These are phyloP conservation scores for Saccharomyces kudriavzevii DNA, from an alignment of 805 yeast genomes.

Conservation along the genomic window DNA sequence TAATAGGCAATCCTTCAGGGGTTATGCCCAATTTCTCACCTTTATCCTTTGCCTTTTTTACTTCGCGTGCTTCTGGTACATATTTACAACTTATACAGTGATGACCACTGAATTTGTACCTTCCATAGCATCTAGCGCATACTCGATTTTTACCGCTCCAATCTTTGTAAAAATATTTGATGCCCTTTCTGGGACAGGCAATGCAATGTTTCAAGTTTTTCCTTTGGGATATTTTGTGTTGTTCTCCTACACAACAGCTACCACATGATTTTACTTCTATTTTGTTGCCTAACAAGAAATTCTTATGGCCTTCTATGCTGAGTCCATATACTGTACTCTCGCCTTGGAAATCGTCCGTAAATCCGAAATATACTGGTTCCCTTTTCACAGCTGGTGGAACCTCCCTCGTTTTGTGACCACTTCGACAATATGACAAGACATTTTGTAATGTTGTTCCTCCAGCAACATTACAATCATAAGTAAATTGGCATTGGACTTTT, in stretches of 20 bases:
- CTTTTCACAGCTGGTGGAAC: constrained; percentile 10
- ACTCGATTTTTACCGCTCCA: constrained; percentile 21
- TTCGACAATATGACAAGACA: constrained; percentile 19
- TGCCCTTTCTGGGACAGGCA: constrained; percentile 21
- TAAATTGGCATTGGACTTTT: constrained; percentile 20
- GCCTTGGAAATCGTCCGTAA: constrained; percentile 14
- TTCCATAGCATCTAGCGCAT: constrained; percentile 22
- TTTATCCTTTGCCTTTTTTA: constrained; percentile 11
- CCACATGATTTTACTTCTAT: constrained; percentile 13
- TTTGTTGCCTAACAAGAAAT: constrained; percentile 18
- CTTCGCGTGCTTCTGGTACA: constrained; percentile 22
- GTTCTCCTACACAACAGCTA: constrained; percentile 14
- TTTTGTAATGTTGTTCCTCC: constrained; percentile 19
- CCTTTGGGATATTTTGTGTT: constrained; percentile 11
- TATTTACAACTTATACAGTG: constrained; percentile 19
- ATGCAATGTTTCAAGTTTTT: constrained; percentile 17
- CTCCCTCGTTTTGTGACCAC: constrained; percentile 18
- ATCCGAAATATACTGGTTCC: constrained; percentile 19
- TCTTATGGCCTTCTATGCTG: constrained; percentile 11
- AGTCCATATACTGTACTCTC: constrained; percentile 16
- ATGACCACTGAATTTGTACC: constrained; percentile 20
- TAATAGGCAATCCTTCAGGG: constrained; percentile 12
- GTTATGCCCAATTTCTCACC: constrained; percentile 10
- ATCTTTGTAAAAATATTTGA: constrained; percentile 19
- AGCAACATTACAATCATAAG: constrained; percentile 20